phyloP scores from a whole-genome alignment of 768 basidiomycete genomes.

The Suillus discolor region DNA sequence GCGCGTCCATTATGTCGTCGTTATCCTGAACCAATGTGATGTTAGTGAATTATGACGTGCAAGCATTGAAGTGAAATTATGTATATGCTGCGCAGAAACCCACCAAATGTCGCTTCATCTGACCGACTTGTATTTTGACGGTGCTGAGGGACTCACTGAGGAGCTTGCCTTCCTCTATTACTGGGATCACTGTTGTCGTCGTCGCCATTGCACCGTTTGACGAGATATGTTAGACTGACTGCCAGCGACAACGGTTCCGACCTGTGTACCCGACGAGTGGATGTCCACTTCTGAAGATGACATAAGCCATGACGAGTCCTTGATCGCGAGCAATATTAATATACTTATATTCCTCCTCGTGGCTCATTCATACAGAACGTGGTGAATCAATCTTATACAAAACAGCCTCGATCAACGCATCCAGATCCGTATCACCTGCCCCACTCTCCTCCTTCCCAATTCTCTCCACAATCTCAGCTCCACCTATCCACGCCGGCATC shows the following conservation, averaged over 20 bases:
- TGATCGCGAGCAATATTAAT: background rate
- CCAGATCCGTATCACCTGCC: conserved; percentile 1
- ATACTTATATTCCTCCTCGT: background rate
- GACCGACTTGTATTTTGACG: conserved; percentile 89
- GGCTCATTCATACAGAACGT: background rate
- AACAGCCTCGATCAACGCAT: conserved; percentile 6
- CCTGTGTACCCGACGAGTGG: background rate
- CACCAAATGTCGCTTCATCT: conserved; percentile 94
- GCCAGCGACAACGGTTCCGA: background rate
- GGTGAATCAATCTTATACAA: background rate
- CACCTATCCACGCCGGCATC: background rate
- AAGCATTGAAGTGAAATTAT: background rate
- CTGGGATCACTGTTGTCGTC: conserved; percentile 33
- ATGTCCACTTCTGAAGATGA: background rate
- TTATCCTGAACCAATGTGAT: conserved; percentile 57
- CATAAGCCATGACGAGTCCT: background rate
- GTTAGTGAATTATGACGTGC: background rate
- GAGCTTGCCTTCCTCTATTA: conserved; percentile 78
- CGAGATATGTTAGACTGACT: background rate
- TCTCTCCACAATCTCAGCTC: conserved; percentile 12
- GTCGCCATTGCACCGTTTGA: conserved; percentile 7
- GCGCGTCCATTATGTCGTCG: conserved; percentile 98
- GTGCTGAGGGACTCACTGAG: conserved; percentile 84
- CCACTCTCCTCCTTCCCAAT: background rate
- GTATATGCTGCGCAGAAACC: conserved; percentile 28